Percentiles rank a stretch among this genome's conserved stretches.
Conservation (phyloP, 345 rosid genomes). For the Salix koriyanagi region DNA sequence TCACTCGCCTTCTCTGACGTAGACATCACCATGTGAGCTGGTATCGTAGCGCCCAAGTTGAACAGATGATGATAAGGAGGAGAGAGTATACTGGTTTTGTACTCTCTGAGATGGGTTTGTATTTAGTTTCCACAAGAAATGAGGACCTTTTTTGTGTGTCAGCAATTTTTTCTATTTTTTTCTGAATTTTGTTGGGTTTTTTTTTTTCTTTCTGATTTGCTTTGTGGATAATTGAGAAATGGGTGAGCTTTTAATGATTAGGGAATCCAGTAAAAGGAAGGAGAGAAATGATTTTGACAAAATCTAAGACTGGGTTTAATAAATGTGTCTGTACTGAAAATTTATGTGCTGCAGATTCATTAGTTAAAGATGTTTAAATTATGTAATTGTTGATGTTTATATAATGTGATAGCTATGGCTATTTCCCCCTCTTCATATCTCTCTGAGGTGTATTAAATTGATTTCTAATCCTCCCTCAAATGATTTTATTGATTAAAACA, state of each 20-base stretch:
- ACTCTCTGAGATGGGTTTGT: neutral
- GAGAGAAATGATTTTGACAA: neutral
- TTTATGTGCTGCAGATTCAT: neutral
- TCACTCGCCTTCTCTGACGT: slow-evolving; percentile 12
- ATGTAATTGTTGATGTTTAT: neutral
- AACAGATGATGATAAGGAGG: too few relatives aligned
- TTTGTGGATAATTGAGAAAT: neutral
- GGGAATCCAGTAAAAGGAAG: neutral
- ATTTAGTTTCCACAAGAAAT: neutral
- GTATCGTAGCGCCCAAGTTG: neutral
- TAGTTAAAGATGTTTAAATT: too few relatives aligned
- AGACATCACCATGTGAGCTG: slow-evolving; percentile 14
- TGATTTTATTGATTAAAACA: too few relatives aligned
- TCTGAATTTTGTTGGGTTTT: neutral
- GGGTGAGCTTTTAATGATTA: neutral
- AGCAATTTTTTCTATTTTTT: neutral
- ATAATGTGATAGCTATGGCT: neutral
- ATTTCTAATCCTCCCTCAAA: too few relatives aligned
- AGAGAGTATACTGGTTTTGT: neutral
- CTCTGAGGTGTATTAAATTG: too few relatives aligned
- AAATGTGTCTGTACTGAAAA: neutral
- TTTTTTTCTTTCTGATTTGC: neutral
- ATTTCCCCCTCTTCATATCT: neutral
- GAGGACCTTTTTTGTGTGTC: neutral
- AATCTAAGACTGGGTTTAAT: neutral